A percentile compares a stretch with the other conserved stretches of the same genome.
phyloP scores from a whole-genome alignment of 768 basidiomycete genomes.

The Scleroderma bovista region DNA sequence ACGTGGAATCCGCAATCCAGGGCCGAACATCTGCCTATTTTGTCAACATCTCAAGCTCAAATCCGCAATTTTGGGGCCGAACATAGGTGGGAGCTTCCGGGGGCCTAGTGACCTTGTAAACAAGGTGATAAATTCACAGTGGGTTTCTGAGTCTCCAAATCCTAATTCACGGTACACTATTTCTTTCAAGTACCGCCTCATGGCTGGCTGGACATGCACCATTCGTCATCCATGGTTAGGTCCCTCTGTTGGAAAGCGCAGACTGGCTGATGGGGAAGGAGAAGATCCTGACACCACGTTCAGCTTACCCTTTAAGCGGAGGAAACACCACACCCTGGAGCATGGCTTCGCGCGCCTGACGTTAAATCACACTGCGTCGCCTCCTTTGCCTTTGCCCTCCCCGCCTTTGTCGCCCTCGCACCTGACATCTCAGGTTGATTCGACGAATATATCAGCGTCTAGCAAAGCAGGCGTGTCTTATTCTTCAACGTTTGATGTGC shows the following conservation, averaged over 20 bases:
- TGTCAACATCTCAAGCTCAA: too few species aligned
- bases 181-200: too few species aligned
- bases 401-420: not conserved
- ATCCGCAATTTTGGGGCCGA: too few species aligned
- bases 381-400: constrained; percentile 4
- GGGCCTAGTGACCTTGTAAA: too few species aligned
- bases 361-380: constrained; percentile 12
- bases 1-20: too few species aligned
- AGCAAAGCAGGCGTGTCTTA: constrained; percentile 2
- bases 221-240: constrained; percentile 42
- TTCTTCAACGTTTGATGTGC: constrained; percentile 8
- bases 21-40: too few species aligned
- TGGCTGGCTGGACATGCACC: constrained; percentile 34
- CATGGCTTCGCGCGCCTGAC: constrained; percentile 51
- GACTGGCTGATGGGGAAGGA: constrained; percentile 15
- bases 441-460: constrained; percentile 6
- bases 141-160: too few species aligned
- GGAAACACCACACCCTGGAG: constrained; percentile 46
- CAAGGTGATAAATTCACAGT: too few species aligned
- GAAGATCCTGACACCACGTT: constrained; percentile 13
- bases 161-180: too few species aligned
- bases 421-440: constrained; percentile 12
- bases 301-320: constrained; percentile 46
- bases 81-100: too few species aligned
- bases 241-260: constrained; percentile 38